Conservation (phyloP, 169 alveolate genomes). For the Plasmodium cynomolgi region DNA sequence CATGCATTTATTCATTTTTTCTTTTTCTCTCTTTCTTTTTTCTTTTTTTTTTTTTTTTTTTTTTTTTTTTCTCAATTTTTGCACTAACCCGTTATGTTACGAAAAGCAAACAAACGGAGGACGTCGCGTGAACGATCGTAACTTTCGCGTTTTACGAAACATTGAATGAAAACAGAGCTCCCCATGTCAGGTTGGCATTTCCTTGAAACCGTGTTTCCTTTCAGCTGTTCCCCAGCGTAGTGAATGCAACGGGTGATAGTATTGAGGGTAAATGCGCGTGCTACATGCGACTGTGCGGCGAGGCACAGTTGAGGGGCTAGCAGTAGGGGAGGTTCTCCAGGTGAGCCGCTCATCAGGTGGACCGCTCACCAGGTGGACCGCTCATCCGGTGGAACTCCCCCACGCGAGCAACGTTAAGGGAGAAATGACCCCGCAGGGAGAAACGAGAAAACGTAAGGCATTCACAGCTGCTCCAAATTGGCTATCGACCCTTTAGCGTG, state of each 20-base stretch:
- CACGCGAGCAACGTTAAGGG: not conserved
- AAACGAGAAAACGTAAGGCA: not conserved
- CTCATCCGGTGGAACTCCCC: not conserved
- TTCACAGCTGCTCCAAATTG: not conserved
- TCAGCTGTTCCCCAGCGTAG: not conserved
- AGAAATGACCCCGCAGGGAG: not conserved
- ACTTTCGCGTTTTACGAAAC: not conserved
- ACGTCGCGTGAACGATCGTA: not conserved
- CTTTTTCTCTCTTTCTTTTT: not conserved
- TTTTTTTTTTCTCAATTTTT: not conserved
- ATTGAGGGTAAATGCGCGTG: not conserved
- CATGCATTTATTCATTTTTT: not conserved
- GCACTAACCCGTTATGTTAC: not conserved
- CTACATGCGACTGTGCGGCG: not conserved
- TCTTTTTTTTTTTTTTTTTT: slow-evolving; percentile 7
- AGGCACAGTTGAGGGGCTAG: not conserved
- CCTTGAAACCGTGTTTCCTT: not conserved
- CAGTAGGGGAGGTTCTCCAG: not conserved
- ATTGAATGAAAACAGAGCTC: not conserved
- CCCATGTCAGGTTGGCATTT: not conserved
- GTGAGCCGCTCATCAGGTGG: not conserved
- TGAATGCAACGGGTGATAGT: not conserved
- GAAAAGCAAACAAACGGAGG: not conserved
- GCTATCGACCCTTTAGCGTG: not conserved
- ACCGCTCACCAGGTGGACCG: too few relatives aligned